Percentiles rank a stretch among this genome's conserved stretches.
Conservation (phyloP, 164 flowering plant genomes). For the Nelumbo lutea region DNA sequence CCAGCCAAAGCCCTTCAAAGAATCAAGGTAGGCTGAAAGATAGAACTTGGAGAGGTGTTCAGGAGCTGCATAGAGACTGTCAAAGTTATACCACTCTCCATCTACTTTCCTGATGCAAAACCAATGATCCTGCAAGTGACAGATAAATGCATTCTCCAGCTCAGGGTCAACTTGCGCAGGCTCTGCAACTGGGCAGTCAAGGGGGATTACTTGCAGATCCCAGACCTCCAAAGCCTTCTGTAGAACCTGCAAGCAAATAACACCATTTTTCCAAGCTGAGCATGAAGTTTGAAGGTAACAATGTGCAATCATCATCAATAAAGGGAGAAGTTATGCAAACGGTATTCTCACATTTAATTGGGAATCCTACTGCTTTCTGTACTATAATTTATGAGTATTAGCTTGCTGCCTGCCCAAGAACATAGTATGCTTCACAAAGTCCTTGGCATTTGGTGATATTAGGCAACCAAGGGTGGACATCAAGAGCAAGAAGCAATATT, state of each 20-base stretch:
- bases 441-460: no score
- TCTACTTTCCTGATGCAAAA: slow-evolving; percentile 91
- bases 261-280: no score
- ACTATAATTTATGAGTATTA: no score
- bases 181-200: slow-evolving; percentile 75
- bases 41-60: slow-evolving; percentile 91
- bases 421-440: no score
- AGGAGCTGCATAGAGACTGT: slow-evolving; percentile 89
- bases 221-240: slow-evolving; percentile 93
- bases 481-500: no score
- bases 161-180: slow-evolving; percentile 88
- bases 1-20: slow-evolving; percentile 83
- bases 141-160: slow-evolving; percentile 82
- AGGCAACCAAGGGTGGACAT: no score
- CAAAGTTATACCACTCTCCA: slow-evolving; percentile 95
- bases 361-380: no score
- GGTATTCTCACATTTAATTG: no score
- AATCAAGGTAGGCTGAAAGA: slow-evolving; percentile 88
- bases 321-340: no score
- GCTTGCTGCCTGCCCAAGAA: no score
- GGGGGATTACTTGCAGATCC: slow-evolving; percentile 89
- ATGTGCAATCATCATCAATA: no score
- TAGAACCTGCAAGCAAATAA: slow-evolving; percentile 67
- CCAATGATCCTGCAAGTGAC: slow-evolving; percentile 95
- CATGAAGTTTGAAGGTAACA: no score